Evolutionary conservation across 2,329 filamentous ascomycete species (phyloP).

Genomic region (Pestalotiopsis sp.): DNA sequence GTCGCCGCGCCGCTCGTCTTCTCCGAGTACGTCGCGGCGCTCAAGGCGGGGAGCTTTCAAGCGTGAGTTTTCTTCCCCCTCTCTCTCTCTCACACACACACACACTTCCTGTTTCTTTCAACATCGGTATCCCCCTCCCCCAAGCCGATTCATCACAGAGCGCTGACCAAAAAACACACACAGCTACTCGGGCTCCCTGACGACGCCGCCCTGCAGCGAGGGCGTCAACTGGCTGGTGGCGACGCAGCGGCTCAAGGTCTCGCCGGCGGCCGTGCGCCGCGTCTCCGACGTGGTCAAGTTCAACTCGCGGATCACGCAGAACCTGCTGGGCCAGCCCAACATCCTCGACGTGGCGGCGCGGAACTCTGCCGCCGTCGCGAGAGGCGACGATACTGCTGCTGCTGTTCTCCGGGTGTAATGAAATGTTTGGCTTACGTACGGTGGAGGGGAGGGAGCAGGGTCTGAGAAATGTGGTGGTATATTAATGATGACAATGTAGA

Average conservation of each 20-base stretch:
- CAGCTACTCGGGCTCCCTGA: constrained; percentile 49
- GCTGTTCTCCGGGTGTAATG: too few relatives aligned
- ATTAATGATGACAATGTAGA: too few relatives aligned
- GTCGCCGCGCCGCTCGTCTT: constrained; percentile 43
- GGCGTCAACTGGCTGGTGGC: constrained; percentile 50
- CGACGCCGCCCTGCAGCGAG: constrained; percentile 52
- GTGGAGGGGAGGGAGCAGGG: too few relatives aligned
- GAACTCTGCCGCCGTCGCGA: not conserved
- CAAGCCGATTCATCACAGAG: too few relatives aligned
- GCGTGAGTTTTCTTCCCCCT: constrained; percentile 24
- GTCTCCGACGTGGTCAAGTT: constrained; percentile 48
- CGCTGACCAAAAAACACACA: not conserved
- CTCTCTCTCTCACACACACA: too few relatives aligned
- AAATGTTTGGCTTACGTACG: too few relatives aligned
- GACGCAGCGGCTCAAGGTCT: constrained; percentile 42
- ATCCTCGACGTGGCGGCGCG: constrained; percentile 26
- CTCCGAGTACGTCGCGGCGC: constrained; percentile 41
- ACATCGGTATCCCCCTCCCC: too few relatives aligned
- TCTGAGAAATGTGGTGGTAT: too few relatives aligned
- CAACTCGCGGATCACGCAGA: constrained; percentile 50
- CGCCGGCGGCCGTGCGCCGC: constrained; percentile 37
- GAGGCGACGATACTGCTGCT: too few relatives aligned
- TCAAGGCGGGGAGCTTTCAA: constrained; percentile 41
- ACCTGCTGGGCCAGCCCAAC: constrained; percentile 41
- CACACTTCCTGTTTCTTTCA: too few relatives aligned